phyloP scores from a whole-genome alignment of 768 basidiomycete genomes.

The Termitomyces bulborhizus region DNA sequence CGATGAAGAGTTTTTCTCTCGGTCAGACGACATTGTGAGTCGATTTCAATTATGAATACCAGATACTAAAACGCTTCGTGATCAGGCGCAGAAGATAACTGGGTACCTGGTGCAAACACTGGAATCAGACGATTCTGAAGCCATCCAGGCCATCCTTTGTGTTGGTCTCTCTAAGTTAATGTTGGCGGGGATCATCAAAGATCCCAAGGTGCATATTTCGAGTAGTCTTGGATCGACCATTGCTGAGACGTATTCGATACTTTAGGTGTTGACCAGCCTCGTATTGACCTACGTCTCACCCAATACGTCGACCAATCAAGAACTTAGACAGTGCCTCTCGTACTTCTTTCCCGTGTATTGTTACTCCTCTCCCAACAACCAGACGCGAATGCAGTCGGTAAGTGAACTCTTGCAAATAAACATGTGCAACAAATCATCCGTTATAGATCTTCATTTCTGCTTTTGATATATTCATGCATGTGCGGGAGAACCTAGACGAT shows the following conservation, averaged over 20 bases:
- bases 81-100: constrained; percentile 34
- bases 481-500: constrained; percentile 61
- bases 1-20: constrained; percentile 68
- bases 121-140: constrained; percentile 63
- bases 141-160: constrained; percentile 72
- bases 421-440: background rate
- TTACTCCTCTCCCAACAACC: constrained; percentile 78
- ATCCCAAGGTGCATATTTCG: constrained; percentile 53
- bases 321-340: constrained; percentile 85
- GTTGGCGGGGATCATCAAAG: constrained; percentile 76
- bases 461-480: constrained; percentile 52
- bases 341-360: constrained; percentile 97
- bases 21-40: constrained; percentile 37
- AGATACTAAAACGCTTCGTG: background rate
- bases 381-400: constrained; percentile 54
- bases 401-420: constrained; percentile 9
- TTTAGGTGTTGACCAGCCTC: constrained; percentile 33
- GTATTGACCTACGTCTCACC: constrained; percentile 75
- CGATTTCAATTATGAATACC: background rate
- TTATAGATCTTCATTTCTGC: constrained; percentile 64
- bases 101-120: constrained; percentile 43
- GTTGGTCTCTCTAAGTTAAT: constrained; percentile 87
- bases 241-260: background rate
- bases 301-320: constrained; percentile 75
- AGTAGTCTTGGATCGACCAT: background rate